Evolutionary conservation across 768 basidiomycete genomes (phyloP).

Genomic region (Strobilomyces confusus): DNA sequence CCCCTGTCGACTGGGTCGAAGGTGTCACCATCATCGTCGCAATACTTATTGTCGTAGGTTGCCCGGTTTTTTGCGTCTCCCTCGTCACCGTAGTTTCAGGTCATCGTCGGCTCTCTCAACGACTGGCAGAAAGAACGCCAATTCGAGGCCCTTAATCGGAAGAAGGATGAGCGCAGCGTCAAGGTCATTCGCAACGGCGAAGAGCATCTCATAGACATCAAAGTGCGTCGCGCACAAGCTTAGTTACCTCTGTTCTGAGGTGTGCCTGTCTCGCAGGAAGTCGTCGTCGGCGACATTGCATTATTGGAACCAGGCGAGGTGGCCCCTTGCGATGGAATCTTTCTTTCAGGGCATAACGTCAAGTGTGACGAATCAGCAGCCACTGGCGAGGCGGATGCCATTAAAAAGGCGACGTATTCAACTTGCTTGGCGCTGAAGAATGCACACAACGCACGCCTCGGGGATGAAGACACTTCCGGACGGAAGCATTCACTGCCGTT

Average conservation of each 20-base stretch:
- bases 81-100: slow-evolving; percentile 37
- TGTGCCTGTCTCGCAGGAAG: slow-evolving; percentile 49
- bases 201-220: slow-evolving; percentile 76
- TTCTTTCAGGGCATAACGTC: slow-evolving; percentile 88
- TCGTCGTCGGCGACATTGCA: slow-evolving; percentile 92
- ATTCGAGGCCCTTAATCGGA: slow-evolving; percentile 87
- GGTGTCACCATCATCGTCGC: slow-evolving; percentile 81
- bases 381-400: slow-evolving; percentile 95
- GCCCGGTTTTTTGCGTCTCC: neutral
- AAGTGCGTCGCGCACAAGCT: slow-evolving; percentile 41
- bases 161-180: slow-evolving; percentile 90
- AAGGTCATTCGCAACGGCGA: slow-evolving; percentile 74
- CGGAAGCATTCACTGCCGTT: slow-evolving; percentile 15
- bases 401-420: slow-evolving; percentile 79
- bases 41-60: slow-evolving; percentile 65
- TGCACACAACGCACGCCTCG: slow-evolving; percentile 22
- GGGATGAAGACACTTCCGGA: slow-evolving; percentile 23
- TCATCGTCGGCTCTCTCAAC: slow-evolving; percentile 89
- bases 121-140: slow-evolving; percentile 99
- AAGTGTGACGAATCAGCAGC: slow-evolving; percentile 95
- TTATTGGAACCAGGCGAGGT: slow-evolving; percentile 94
- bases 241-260: slow-evolving; percentile 10
- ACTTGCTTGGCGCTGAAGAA: slow-evolving; percentile 59
- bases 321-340: slow-evolving; percentile 93
- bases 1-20: slow-evolving; percentile 96